Evolutionary conservation across 106 monocot species (phyloP), one percentile per base, ranked within the genome.

Genomic region (Triglochin maritima): DNA sequence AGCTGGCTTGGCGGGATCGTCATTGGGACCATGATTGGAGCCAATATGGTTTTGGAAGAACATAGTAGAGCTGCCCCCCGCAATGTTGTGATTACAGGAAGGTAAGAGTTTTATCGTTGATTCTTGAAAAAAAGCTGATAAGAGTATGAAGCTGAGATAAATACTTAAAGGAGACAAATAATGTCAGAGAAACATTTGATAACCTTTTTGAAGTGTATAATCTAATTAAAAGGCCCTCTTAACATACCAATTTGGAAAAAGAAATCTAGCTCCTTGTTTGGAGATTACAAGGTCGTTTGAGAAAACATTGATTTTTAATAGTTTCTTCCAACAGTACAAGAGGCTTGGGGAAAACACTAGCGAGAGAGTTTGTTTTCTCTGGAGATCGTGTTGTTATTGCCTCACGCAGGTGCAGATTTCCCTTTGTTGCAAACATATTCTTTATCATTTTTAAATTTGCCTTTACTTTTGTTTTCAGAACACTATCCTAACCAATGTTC

Each of bases 1-100:
- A 88, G 95, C 78, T 96, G 95, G 95, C 90, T 96, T 64, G 90
- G 95, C 51, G 95, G 95, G 14, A 72, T 96, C 62, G 88, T 96
- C 13, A 88, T 88, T 47, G 95, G 95, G 58, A 96, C 95, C 45
- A 96, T 96, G 95, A 83, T 84, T 46, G 95, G 95, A 2, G 83
- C 90, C 50, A 96, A 96, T 72, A 81, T 80, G 79, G 95, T 96
- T 72, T 64, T 96, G 65, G 90, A 96, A 73, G 87, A 96, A 63
- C 83, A 96, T 63, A 83, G 90, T 72, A 90, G 72, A 80, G 90
- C 95, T 73, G 95, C 90, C 54, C 95, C 95, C 42, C 85, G 87
- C 62, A 96, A 96, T 80, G 83, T 96, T 77, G 87, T 96, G 60
- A 91, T 96, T 52, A 96, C 95, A 44, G 95, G 95, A 77, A 88